Conservation (phyloP, 208 protist species). For the Naegleria lovaniensis region DNA sequence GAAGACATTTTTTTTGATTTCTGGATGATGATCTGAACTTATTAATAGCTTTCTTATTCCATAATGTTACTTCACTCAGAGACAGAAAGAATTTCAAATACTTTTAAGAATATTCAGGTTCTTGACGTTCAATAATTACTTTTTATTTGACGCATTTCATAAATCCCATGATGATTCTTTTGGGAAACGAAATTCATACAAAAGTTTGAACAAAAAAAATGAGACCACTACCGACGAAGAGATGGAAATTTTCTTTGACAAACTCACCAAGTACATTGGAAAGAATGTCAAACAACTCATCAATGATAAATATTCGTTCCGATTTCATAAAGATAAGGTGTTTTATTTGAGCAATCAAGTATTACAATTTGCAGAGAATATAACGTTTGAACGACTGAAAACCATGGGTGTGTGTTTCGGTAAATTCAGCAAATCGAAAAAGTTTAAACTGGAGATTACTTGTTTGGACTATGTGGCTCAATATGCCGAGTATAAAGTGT, state of each 20-base stretch:
- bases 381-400: slow-evolving; percentile 55
- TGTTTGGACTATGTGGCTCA: slow-evolving; percentile 70
- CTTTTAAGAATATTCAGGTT: too few species aligned
- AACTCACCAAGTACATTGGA: slow-evolving; percentile 70
- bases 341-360: slow-evolving; percentile 64
- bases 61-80: too few species aligned
- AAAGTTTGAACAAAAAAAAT: slow-evolving; percentile 51
- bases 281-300: slow-evolving; percentile 66
- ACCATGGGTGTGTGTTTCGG: slow-evolving; percentile 68
- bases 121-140: too few species aligned
- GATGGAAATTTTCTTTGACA: slow-evolving; percentile 74
- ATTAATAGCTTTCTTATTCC: too few species aligned
- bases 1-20: too few species aligned
- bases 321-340: slow-evolving; percentile 71
- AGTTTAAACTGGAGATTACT: slow-evolving; percentile 74
- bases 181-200: too few species aligned
- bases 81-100: too few species aligned
- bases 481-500: slow-evolving; percentile 88
- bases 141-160: too few species aligned
- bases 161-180: too few species aligned
- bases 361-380: slow-evolving; percentile 43
- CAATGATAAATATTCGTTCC: slow-evolving; percentile 66
- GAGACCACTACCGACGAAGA: slow-evolving; percentile 75
- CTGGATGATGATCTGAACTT: too few species aligned
- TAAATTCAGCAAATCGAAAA: slow-evolving; percentile 71